phyloP scores from a whole-genome alignment of 2,329 filamentous ascomycete genomes.

The Raffaelea ambrosiae region DNA sequence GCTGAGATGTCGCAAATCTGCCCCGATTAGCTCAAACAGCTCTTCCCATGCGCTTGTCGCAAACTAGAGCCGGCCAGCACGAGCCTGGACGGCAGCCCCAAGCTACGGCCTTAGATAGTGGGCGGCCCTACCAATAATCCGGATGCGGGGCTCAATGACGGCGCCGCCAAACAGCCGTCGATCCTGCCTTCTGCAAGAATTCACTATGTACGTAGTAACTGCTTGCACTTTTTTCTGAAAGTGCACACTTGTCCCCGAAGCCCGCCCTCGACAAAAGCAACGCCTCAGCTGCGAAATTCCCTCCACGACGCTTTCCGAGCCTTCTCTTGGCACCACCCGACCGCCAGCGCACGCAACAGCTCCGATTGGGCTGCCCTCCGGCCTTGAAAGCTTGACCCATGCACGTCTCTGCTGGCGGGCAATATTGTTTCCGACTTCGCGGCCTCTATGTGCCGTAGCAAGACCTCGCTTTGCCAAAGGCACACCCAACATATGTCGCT shows the following conservation, averaged over 20 bases:
- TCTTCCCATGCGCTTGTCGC: no score
- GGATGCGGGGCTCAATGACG: constrained; percentile 4
- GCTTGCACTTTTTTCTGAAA: no score
- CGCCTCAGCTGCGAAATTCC: not conserved
- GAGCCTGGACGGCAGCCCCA: no score
- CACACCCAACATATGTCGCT: constrained; percentile 9
- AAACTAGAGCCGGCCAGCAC: no score
- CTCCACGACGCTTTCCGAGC: no score
- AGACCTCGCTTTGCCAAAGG: constrained; percentile 4
- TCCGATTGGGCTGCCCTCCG: constrained; percentile 6
- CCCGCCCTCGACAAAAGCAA: not conserved
- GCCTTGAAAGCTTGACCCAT: constrained; percentile 24
- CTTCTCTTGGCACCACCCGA: not conserved
- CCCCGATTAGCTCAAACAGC: no score
- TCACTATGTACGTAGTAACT: no score
- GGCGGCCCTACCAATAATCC: constrained; percentile 12
- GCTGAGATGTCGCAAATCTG: no score
- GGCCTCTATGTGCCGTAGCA: constrained; percentile 35
- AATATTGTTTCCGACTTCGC: constrained; percentile 31
- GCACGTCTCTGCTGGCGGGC: constrained; percentile 33
- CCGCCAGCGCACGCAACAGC: constrained; percentile 1
- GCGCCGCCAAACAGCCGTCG: not conserved
- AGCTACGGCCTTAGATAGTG: no score
- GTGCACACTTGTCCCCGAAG: not conserved
- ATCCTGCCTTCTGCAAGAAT: not conserved